Evolutionary conservation across 2,329 filamentous ascomycete genomes (phyloP), one percentile per base, ranked within the genome.

Genomic region (Capronia coronata): DNA sequence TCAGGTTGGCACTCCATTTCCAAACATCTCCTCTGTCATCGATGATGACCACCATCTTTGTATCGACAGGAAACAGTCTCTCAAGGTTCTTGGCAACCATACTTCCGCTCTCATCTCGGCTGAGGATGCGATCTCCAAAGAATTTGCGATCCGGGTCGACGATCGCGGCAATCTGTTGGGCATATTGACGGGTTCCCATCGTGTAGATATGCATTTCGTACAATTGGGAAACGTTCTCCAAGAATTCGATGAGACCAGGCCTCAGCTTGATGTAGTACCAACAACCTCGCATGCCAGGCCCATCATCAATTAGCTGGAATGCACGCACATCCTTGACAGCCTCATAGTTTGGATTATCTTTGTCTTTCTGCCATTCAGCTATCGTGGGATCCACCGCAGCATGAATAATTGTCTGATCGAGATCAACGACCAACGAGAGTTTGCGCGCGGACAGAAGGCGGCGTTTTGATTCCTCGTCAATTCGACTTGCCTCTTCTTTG

Each of bases 241-340:
- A 75, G 63, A 98, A 98, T 35, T 84, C 79, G 55, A 81, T 75
- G 43, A 97, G 71, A 2, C 90, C 89, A 0, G 93, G 93, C 29
- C 93, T 87, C 71, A 95, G 82, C 72, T 98, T 98, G 73, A 98
- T 94, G 68, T 97, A 98, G 69, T 98, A 98, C 78, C 86, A 95
- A 65, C 85, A 91, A n/a, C 83, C 83, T 41, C 79, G 71, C 54
- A 84, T 84, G 19, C 82, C 79, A 1, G 84, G 84, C 1, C 83
- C 85, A 61, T 96, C 89, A 57, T 98, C 91, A 37, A 83, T 78
- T 34, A 98, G 78, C 71, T 96, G 87, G 64, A 98, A 98, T 55
- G 82, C 80, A 61, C 80, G 77, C 32, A 98, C 90, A 55, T 95
- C 85, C 65, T 89, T 90, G 61, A 98, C 84, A 3, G 90, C 87